A percentile compares a stretch with the other conserved stretches of the same genome.
Conservation (phyloP, 257 asterid species). For the Primulina huaijiensis region DNA sequence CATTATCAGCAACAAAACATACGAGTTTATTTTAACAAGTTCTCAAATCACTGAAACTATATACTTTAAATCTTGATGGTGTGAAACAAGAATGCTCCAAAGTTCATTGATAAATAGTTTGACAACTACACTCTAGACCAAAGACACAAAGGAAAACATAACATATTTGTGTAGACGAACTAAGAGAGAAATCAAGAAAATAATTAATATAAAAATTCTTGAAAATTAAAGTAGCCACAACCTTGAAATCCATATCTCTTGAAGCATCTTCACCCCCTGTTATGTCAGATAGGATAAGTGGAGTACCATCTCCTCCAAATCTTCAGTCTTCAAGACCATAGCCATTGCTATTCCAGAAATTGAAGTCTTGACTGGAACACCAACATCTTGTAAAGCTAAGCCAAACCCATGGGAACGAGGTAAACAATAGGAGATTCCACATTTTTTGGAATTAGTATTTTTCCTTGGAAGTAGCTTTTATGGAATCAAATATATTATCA, state of each 20-base stretch:
- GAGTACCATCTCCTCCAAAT: slow-evolving; percentile 97
- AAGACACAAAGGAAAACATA: slow-evolving; percentile 18
- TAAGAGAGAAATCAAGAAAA: background rate
- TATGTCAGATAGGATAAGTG: slow-evolving; percentile 75
- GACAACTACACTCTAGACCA: background rate
- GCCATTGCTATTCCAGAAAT: slow-evolving; percentile 90
- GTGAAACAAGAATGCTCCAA: too few species aligned
- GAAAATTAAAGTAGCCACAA: slow-evolving; percentile 25
- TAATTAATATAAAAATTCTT: slow-evolving; percentile 1
- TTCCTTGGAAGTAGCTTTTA: too few species aligned
- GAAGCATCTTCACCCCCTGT: slow-evolving; percentile 99
- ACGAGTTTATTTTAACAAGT: background rate
- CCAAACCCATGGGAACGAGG: too few species aligned
- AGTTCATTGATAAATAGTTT: too few species aligned
- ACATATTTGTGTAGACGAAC: slow-evolving; percentile 13
- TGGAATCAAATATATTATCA: too few species aligned
- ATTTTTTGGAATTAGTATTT: too few species aligned
- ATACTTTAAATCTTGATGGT: background rate
- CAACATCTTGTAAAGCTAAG: too few species aligned
- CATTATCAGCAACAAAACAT: background rate
- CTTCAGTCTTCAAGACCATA: slow-evolving; percentile 87
- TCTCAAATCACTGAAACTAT: background rate
- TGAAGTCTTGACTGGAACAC: too few species aligned
- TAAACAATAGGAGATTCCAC: too few species aligned
- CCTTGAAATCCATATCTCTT: slow-evolving; percentile 99